Conservation (phyloP, 2,329 filamentous ascomycete genomes). For the Ilyonectria robusta region DNA sequence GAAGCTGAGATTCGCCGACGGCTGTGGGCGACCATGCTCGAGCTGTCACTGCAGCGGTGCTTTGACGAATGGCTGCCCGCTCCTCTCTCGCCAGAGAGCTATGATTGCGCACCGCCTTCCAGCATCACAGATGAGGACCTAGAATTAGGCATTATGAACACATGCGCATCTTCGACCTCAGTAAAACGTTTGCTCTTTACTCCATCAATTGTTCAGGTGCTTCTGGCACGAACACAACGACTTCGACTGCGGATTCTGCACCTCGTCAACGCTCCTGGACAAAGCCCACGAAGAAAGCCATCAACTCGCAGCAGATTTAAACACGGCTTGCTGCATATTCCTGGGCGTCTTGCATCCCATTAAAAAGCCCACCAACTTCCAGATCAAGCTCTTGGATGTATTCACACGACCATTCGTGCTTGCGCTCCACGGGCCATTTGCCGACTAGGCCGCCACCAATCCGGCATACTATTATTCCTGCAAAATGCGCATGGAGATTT, state of each 20-base stretch:
- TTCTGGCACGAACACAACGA: conserved; percentile 32
- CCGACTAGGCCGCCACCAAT: conserved; percentile 53
- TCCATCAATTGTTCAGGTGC: conserved; percentile 19
- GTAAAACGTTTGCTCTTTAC: conserved; percentile 3
- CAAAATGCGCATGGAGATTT: conserved; percentile 55
- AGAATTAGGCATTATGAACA: background rate
- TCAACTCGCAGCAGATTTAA: conserved; percentile 25
- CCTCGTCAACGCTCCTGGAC: conserved; percentile 27
- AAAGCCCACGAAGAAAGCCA: conserved; percentile 27
- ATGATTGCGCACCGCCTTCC: conserved; percentile 59
- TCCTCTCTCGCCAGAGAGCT: conserved; percentile 58
- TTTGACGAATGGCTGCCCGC: conserved; percentile 62
- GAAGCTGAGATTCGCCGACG: conserved; percentile 62
- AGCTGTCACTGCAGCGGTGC: conserved; percentile 61
- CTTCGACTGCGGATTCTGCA: conserved; percentile 34
- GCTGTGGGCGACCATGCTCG: conserved; percentile 64
- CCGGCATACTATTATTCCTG: conserved; percentile 62
- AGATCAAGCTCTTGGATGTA: conserved; percentile 33
- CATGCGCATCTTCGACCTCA: background rate
- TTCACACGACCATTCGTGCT: conserved; percentile 46
- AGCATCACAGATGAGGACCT: conserved; percentile 39
- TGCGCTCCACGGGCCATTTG: conserved; percentile 63
- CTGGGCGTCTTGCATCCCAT: conserved; percentile 7
- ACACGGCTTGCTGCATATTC: conserved; percentile 7
- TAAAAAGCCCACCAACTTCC: conserved; percentile 23